Evolutionary conservation across 441 rosid genomes (phyloP).

Genomic region (Pelargonium cotyledonis): DNA sequence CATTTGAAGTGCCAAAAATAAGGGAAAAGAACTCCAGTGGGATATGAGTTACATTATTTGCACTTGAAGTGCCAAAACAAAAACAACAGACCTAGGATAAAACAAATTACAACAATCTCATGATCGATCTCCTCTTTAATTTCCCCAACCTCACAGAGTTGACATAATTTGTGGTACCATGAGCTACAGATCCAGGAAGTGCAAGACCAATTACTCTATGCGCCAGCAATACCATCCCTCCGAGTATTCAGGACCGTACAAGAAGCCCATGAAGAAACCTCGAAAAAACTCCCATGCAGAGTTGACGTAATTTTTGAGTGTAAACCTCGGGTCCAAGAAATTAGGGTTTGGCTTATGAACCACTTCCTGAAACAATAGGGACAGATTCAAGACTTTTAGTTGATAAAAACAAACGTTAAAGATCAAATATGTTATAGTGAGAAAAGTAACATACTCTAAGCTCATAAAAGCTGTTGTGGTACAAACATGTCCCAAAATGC

Average conservation of each 20-base stretch:
- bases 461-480: constrained; percentile 39
- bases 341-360: constrained; percentile 47
- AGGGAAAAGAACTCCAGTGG: too few species aligned
- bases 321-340: constrained; percentile 30
- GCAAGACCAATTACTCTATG: constrained; percentile 42
- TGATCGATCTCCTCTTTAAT: too few species aligned
- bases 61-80: background rate
- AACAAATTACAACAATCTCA: too few species aligned
- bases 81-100: background rate
- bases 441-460: constrained; percentile 42
- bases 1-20: too few species aligned
- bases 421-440: background rate
- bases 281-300: constrained; percentile 46
- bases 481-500: constrained; percentile 58
- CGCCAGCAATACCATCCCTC: constrained; percentile 44
- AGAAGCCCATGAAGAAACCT: constrained; percentile 37
- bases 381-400: too few species aligned
- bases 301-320: constrained; percentile 24
- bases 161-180: constrained; percentile 53
- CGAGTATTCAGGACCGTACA: constrained; percentile 40
- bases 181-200: constrained; percentile 53
- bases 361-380: constrained; percentile 28
- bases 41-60: background rate
- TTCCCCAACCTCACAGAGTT: constrained; percentile 65
- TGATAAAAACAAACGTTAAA: background rate